phyloP scores from a whole-genome alignment of 495 filamentous ascomycete genomes.

The Thermochaetoides thermophila region DNA sequence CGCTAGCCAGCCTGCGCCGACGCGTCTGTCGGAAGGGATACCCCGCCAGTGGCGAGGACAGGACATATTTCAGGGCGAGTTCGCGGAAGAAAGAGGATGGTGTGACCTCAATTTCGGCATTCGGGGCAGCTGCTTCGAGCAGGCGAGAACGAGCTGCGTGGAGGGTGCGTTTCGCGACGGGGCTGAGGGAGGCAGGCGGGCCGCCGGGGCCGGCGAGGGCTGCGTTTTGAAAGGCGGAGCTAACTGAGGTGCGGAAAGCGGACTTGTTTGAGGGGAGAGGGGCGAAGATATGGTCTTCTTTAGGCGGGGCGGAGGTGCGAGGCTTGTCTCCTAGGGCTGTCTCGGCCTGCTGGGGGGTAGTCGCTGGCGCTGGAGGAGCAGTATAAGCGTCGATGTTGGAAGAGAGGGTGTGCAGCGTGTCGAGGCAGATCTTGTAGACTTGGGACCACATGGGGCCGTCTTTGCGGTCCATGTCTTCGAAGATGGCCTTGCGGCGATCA shows the following conservation, averaged over 20 bases:
- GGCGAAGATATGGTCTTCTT: conserved; percentile 44
- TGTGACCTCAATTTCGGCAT: conserved; percentile 29
- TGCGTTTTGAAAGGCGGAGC: conserved; percentile 37
- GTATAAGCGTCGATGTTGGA: conserved; percentile 45
- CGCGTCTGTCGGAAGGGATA: conserved; percentile 57
- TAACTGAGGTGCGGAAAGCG: conserved; percentile 35
- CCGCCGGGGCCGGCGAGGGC: conserved; percentile 45
- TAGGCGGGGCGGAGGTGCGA: conserved; percentile 31
- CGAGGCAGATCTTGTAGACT: conserved; percentile 49
- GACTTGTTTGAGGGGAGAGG: conserved; percentile 31
- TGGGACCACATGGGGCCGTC: conserved; percentile 71
- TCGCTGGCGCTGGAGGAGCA: conserved; percentile 25
- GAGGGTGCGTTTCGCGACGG: conserved; percentile 24
- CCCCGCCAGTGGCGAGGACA: conserved; percentile 48
- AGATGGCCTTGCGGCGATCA: conserved; percentile 65
- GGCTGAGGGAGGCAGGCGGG: conserved; percentile 22
- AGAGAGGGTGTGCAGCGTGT: conserved; percentile 49
- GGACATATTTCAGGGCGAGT: conserved; percentile 15
- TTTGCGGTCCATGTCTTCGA: conserved; percentile 74
- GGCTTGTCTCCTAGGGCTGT: conserved; percentile 15
- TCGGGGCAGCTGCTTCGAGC: conserved; percentile 19
- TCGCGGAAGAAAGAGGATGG: conserved; percentile 24
- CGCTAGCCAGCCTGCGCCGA: conserved; percentile 39
- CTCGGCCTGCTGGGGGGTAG: conserved; percentile 14
- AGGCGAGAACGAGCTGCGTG: conserved; percentile 24